Base-by-base conservation (phyloP, 2,329 filamentous ascomycete genomes). In the Penicillium sumatraense region DNA sequence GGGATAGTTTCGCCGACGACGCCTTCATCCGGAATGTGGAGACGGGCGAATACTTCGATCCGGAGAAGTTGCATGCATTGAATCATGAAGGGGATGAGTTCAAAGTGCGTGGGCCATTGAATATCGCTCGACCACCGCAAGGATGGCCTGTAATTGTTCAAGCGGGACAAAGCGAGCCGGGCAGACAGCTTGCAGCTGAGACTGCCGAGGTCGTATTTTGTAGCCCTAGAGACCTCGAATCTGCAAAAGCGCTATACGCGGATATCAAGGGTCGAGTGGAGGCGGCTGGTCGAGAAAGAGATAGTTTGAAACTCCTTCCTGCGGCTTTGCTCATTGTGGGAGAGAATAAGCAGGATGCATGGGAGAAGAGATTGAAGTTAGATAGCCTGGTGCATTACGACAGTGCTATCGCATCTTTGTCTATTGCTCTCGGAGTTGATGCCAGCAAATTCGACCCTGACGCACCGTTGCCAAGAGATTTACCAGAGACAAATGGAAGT, bases 121-220 rank as follows among this genome's bases (percentile, higher is more conserved):
- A 83, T 53, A 83, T 84, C 49, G 81, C 80, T 0, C 70, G 81
- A 0, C 80, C 81, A 0, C 75, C 81, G 1, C 81, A 84, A 57
- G 81, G 81, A 0, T 83, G 80, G 80, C 81, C 81, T 0, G 81
- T 83, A 0, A 83, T 84, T 55, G 78, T 83, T 1, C 81, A 83
- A 53, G 81, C 81, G 2, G 81, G 81, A 0, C 80, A 83, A 61
- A 81, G 79, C 0, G 81, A 83, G 49, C 80, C 80, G 0, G 81
- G 81, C 0, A 68, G 74, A 24, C 80, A 83, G 57, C 67, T 84
- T 2, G 81, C 80, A 0, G 81, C 77, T 0, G 80, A 83, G 68
- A 83, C 81, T 10, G 81, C 81, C 0, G 81, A 83, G 54, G 76
- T 75, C 1, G 80, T 84, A 0, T 83, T 82, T 58, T 83, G 81